Evolutionary conservation across 2,329 filamentous ascomycete genomes (phyloP), one percentile per base, ranked within the genome.

Genomic region (Hypoxylon sp.): DNA sequence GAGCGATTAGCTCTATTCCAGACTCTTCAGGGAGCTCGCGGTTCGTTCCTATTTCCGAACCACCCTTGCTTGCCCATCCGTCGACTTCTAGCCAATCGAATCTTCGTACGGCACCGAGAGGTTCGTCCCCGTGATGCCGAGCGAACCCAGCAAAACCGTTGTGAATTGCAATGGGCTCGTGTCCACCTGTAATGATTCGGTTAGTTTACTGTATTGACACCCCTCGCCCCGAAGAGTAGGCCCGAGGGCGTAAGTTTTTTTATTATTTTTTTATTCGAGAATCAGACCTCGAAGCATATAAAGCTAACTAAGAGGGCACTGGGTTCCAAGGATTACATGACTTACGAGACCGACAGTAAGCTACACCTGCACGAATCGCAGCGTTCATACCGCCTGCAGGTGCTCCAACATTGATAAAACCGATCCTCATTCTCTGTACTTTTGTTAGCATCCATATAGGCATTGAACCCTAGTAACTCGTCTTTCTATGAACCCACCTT

Each of bases 301-400:
- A 1, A 32, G 17, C 24, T 6, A 39, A 54, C 7, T 26, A 43
- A 47, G n/a, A 37, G 32, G 41, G 15, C 5, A 20, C 7, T 1
- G n/a, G 37, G 22, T 10, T 28, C 19, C 10, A 34, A 26, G 50
- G 50, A 17, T 51, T 15, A 28, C 65, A 17, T 51, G 17, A 28
- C 65, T 65, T 63, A 68, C 93, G 88, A 46, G 91, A 91, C 60
- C 97, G 79, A 77, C 94, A 98, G 82, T 97, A 97, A 30, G 93
- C 93, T 17, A 97, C 94, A 13, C 92, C 94, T 28, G 93, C 94
- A 70, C 95, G 89, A 19, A 96, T 95, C 43, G 95, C 95, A 26
- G 94, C 94, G 79, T 99, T 99, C 92, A 99, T 98, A 72, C 95
- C 95, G 78, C 95, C 95, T 28, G 95, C 95, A 6, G 95, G 95